phyloP scores from a whole-genome alignment of 2,329 filamentous ascomycete species.

The Pseudogymnoascus verrucosus region DNA sequence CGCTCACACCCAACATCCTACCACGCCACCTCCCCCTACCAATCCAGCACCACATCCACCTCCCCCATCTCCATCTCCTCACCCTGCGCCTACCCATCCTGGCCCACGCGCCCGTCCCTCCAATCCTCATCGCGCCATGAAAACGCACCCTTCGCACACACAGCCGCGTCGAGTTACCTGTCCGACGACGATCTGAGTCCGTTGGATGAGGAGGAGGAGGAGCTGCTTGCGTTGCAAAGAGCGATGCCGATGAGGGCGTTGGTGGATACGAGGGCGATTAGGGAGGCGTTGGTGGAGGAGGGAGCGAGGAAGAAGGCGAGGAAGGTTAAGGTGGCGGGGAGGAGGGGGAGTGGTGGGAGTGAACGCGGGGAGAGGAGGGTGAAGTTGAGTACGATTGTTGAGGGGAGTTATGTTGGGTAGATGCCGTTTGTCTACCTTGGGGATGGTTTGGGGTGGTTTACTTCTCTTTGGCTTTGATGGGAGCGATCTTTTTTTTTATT shows the following conservation, averaged over 20 bases:
- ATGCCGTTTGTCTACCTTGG: too few relatives aligned
- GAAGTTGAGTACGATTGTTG: neutral
- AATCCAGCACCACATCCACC: neutral
- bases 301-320: neutral
- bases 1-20: conserved; percentile 1
- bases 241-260: neutral
- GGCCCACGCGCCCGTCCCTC: neutral
- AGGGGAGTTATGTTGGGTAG: neutral
- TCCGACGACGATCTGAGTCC: neutral
- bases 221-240: neutral
- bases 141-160: neutral
- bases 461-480: neutral
- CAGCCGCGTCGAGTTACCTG: neutral
- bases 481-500: neutral
- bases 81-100: conserved; percentile 3
- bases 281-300: neutral
- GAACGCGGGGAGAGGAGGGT: neutral
- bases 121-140: neutral
- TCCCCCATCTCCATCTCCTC: neutral
- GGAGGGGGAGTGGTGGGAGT: neutral
- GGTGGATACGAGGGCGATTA: neutral
- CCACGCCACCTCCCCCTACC: conserved; percentile 2
- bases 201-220: neutral
- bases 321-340: neutral
- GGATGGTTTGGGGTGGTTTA: neutral